A percentile compares a stretch with the other conserved stretches of the same genome.
These are phyloP conservation scores for Zymoseptoria brevis DNA, from an alignment of 2,329 filamentous ascomycete genomes.

Conservation along the genomic window DNA sequence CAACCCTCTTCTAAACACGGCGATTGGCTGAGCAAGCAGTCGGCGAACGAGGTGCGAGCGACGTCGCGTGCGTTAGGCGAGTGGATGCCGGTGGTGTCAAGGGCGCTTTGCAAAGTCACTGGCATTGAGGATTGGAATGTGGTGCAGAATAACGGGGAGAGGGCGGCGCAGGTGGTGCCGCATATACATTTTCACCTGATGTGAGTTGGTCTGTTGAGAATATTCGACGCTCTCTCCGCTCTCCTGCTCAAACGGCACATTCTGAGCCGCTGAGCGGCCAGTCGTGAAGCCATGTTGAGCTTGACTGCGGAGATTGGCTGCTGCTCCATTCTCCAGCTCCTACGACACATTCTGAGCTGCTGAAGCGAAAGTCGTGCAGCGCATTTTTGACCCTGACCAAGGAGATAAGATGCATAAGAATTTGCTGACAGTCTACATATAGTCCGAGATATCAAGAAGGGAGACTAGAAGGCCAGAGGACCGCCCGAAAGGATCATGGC, in stretches of 20 bases:
- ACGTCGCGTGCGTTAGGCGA: constrained; percentile 32
- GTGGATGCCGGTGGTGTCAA: constrained; percentile 62
- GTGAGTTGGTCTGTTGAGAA: background rate
- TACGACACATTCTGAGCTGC: too few relatives aligned
- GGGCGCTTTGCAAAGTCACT: constrained; percentile 60
- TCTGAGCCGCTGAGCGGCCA: too few relatives aligned
- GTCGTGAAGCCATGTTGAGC: too few relatives aligned
- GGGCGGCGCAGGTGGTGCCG: constrained; percentile 84
- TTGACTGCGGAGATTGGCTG: too few relatives aligned
- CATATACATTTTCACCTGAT: constrained; percentile 96
- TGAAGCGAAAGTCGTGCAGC: too few relatives aligned
- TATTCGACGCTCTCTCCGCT: too few relatives aligned
- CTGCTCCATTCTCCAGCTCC: too few relatives aligned
- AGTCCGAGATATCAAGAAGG: constrained; percentile 55
- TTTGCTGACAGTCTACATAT: background rate
- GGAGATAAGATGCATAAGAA: background rate
- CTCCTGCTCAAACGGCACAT: too few relatives aligned
- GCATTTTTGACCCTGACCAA: too few relatives aligned
- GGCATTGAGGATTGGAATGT: constrained; percentile 86
- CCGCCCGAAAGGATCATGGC: constrained; percentile 39
- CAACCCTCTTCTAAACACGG: constrained; percentile 11
- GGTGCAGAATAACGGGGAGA: constrained; percentile 85
- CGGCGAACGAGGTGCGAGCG: constrained; percentile 12
- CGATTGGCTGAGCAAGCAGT: constrained; percentile 13
- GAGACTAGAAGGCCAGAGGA: constrained; percentile 43